Percentiles rank a stretch among this genome's conserved stretches.
Conservation (phyloP, 495 filamentous ascomycete species). For the Mycothermus thermophilus region DNA sequence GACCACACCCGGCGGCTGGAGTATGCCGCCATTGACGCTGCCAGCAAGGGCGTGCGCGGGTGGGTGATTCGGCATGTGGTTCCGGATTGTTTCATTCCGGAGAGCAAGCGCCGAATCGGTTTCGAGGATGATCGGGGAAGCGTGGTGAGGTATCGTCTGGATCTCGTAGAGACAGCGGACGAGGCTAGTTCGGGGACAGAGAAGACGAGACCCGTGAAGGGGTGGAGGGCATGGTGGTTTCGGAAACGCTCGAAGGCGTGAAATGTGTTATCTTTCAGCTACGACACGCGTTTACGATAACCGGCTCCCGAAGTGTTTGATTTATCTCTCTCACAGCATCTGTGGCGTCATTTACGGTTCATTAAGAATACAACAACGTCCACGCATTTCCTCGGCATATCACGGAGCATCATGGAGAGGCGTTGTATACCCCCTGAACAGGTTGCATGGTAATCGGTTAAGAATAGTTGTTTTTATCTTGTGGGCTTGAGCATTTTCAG, state of each 20-base stretch:
- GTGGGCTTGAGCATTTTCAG: too few species aligned
- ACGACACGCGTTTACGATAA: too few species aligned
- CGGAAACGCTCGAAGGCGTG: slow-evolving; percentile 6
- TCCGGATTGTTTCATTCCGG: slow-evolving; percentile 41
- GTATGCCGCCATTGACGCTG: slow-evolving; percentile 45
- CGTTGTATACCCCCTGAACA: slow-evolving; percentile 10
- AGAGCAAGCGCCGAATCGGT: slow-evolving; percentile 25
- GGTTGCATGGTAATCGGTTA: too few species aligned
- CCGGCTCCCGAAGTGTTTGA: too few species aligned
- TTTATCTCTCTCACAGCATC: slow-evolving; percentile 1
- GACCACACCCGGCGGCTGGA: slow-evolving; percentile 39
- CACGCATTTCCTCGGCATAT: too few species aligned
- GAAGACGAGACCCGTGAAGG: background rate
- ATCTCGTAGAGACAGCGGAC: slow-evolving; percentile 23
- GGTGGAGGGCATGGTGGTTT: slow-evolving; percentile 19
- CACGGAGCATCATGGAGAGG: slow-evolving; percentile 3
- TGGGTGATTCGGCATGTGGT: slow-evolving; percentile 40
- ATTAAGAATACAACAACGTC: slow-evolving; percentile 1
- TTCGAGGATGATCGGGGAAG: slow-evolving; percentile 42
- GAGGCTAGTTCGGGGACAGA: slow-evolving; percentile 7
- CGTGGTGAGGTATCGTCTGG: slow-evolving; percentile 40
- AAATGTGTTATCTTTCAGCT: background rate
- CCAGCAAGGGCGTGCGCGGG: slow-evolving; percentile 36
- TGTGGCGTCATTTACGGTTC: slow-evolving; percentile 2
- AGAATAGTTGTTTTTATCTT: too few species aligned